Conservation (phyloP, 1,284 basidiomycete genomes). For the Apiotrichum montevideense region DNA sequence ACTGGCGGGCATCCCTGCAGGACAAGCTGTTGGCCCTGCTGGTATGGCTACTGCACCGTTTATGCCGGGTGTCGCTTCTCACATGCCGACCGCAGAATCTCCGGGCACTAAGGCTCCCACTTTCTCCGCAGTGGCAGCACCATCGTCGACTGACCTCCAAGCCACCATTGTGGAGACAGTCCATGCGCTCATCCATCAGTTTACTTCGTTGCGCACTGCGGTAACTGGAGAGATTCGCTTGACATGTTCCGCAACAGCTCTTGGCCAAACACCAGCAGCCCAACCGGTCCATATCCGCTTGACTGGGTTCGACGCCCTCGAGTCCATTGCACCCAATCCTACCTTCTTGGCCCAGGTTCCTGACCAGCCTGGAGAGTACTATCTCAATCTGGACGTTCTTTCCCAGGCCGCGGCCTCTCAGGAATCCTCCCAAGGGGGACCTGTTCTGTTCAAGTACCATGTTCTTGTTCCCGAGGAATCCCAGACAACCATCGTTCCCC, state of each 20-base stretch:
- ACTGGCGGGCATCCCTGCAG: neutral
- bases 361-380: conserved; percentile 49
- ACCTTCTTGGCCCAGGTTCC: conserved; percentile 47
- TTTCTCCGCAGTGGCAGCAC: no score
- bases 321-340: conserved; percentile 53
- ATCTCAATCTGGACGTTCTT: conserved; percentile 47
- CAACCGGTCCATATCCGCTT: conserved; percentile 46
- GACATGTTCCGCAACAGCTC: neutral
- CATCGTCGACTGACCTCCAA: conserved; percentile 31
- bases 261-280: neutral
- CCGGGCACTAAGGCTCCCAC: no score
- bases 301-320: conserved; percentile 49
- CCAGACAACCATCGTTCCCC: conserved; percentile 41
- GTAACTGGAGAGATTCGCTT: conserved; percentile 48
- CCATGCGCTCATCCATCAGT: conserved; percentile 47
- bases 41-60: no score
- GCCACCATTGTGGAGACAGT: conserved; percentile 51
- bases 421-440: conserved; percentile 8
- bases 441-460: conserved; percentile 52
- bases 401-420: conserved; percentile 18
- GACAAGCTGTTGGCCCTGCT: neutral
- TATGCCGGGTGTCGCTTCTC: no score
- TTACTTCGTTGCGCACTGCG: conserved; percentile 5
- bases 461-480: conserved; percentile 45
- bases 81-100: no score